Percentiles rank a stretch among this genome's conserved stretches.
Conservation (phyloP, 2,329 filamentous ascomycete species). For the Cordyceps fumosorosea region DNA sequence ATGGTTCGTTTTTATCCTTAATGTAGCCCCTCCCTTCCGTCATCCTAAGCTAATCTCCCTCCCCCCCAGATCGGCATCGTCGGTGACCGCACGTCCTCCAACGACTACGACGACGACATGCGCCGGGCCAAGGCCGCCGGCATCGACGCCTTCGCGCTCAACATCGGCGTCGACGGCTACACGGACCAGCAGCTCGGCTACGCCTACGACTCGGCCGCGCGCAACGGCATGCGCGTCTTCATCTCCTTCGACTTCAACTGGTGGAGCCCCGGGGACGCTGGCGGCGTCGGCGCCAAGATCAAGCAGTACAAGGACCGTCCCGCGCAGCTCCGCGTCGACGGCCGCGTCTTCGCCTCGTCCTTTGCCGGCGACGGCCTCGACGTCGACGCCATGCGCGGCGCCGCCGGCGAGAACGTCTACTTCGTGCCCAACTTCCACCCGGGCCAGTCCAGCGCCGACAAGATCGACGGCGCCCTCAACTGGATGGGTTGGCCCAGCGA, state of each 20-base stretch:
- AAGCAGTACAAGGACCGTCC: constrained; percentile 35
- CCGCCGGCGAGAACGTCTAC: constrained; percentile 38
- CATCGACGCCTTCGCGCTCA: constrained; percentile 44
- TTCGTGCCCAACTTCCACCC: constrained; percentile 46
- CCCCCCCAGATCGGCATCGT: constrained; percentile 36
- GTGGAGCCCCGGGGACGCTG: constrained; percentile 30
- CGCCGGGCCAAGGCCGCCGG: constrained; percentile 35
- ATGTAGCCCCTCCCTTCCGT: neutral
- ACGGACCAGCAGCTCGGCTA: constrained; percentile 20
- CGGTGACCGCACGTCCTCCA: constrained; percentile 32
- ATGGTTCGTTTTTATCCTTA: constrained; percentile 25
- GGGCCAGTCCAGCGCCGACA: constrained; percentile 28
- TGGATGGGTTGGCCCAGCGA: constrained; percentile 42
- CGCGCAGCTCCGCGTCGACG: constrained; percentile 43
- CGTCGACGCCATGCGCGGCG: constrained; percentile 31
- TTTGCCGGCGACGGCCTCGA: constrained; percentile 44
- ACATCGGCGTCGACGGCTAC: constrained; percentile 39
- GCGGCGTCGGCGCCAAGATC: constrained; percentile 37
- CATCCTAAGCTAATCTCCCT: neutral
- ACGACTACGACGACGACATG: constrained; percentile 43
- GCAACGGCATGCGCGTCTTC: constrained; percentile 40
- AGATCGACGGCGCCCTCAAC: constrained; percentile 39
- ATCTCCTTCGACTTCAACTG: constrained; percentile 53
- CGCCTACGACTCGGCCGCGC: constrained; percentile 26
- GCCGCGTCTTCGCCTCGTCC: constrained; percentile 46